A percentile compares a stretch with the other conserved stretches of the same genome.
These are phyloP conservation scores for Mycena crocata DNA, from an alignment of 768 basidiomycete species.

Conservation along the genomic window DNA sequence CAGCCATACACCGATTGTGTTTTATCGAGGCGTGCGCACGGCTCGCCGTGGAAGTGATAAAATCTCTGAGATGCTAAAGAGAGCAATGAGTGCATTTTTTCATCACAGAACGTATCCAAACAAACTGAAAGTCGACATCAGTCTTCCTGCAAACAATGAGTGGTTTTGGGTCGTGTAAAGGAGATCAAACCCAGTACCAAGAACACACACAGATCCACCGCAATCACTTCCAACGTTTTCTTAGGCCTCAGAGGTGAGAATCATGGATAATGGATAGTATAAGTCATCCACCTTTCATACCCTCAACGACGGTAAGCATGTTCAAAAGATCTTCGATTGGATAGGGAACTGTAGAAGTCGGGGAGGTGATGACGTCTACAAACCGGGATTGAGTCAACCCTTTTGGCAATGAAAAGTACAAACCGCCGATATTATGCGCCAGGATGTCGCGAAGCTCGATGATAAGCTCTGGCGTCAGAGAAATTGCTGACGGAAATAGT, in stretches of 20 bases:
- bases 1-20: conserved; percentile 7
- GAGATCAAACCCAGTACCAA: neutral
- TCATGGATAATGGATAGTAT: neutral
- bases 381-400: neutral
- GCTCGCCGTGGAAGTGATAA: conserved; percentile 25
- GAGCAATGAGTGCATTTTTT: neutral
- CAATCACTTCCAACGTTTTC: neutral
- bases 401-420: neutral
- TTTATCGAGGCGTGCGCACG: conserved; percentile 19
- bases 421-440: conserved; percentile 18
- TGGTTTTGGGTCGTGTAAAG: neutral
- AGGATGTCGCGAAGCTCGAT: conserved; percentile 9
- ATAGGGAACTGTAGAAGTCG: conserved; percentile 1
- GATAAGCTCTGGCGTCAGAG: neutral
- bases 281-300: neutral
- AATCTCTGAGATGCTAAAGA: conserved; percentile 14
- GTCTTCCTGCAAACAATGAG: conserved; percentile 5
- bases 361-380: conserved; percentile 16
- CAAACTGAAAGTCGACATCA: conserved; percentile 23
- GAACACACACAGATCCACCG: conserved; percentile 5
- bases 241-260: neutral
- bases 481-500: conserved; percentile 16
- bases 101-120: neutral
- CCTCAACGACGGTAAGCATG: conserved; percentile 14
- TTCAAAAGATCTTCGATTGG: conserved; percentile 1